A percentile compares a stretch with the other conserved stretches of the same genome.
Evolutionary conservation across 2,329 filamentous ascomycete species (phyloP).

Genomic region (Pseudocercospora pini-densiflorae): DNA sequence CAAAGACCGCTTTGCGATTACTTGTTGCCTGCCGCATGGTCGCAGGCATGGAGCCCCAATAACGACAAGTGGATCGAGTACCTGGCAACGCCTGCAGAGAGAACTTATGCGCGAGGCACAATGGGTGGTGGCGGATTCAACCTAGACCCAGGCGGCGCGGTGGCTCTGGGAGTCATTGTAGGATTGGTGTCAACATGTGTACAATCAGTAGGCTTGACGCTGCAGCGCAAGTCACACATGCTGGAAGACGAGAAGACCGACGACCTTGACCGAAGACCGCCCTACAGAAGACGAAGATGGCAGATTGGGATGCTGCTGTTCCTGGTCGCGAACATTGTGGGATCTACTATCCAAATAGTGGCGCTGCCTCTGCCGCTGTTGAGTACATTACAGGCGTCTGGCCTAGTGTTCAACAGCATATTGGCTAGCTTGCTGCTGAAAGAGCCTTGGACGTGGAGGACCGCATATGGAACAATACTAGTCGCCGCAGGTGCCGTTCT

Average conservation of each 20-base stretch:
- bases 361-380: conserved; percentile 92
- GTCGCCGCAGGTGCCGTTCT: conserved; percentile 87
- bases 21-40: not conserved
- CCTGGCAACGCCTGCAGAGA: not conserved
- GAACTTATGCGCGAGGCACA: conserved; percentile 1
- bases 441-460: conserved; percentile 93
- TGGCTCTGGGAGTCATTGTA: conserved; percentile 79
- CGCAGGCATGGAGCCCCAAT: conserved; percentile 5
- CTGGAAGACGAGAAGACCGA: conserved; percentile 91
- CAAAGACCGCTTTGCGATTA: not conserved
- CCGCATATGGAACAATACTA: conserved; percentile 84
- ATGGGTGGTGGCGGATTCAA: conserved; percentile 22
- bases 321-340: conserved; percentile 88
- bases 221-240: conserved; percentile 97
- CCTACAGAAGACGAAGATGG: conserved; percentile 90
- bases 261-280: conserved; percentile 78
- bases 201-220: conserved; percentile 90
- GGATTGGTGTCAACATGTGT: conserved; percentile 92
- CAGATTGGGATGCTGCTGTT: conserved; percentile 98
- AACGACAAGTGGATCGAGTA: not conserved
- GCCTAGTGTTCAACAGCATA: conserved; percentile 97
- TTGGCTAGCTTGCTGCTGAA: conserved; percentile 91
- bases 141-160: conserved; percentile 27
- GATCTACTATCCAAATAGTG: conserved; percentile 96
- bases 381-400: conserved; percentile 92